Base-by-base conservation (phyloP, 2,329 filamentous ascomycete species). In the Aspergillus ochraceoroseus region DNA sequence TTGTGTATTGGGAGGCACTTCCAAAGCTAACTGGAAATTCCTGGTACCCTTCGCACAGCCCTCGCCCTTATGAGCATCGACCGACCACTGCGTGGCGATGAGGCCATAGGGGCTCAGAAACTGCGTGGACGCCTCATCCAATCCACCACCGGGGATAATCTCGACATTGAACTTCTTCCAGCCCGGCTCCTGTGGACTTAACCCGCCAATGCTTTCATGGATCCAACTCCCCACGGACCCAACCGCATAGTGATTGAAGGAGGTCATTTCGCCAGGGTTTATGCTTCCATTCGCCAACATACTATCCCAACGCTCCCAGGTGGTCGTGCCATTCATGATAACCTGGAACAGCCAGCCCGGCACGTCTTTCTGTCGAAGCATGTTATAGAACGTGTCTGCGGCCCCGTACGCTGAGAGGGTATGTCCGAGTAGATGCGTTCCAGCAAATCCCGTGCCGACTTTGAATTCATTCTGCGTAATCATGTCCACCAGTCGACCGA, bases 251-350 rank as follows among this genome's bases (percentile, higher is more conserved):
- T 70, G 65, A 31, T 68, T 65, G 45, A 65, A 65, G 32, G 56
- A 63, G 2, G 65, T 68, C 66, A 68, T 68, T 11, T 54, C 41
- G 1, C 65, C 63, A 1, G 62, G 49, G 34, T 68, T 68, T 23
- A 68, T 54, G 2, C 34, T 50, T 1, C 62, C 64, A 27, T 66
- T 54, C 0, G 59, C 55, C 6, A 65, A 39, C 48, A 68, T 56
- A 27, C 53, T 58, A 32, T 70, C 61, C 66, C 66, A 68, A 12
- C 66, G 58, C 47, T 69, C 66, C 65, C 65, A 69, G 1, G 60
- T 61, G 1, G 65, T 67, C 1, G 66, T 68, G 2, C 56, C 63
- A 14, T 59, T 61, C 61, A 66, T 66, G 2, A 52, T 54, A 1
- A 68, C 59, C 11, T 59, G 61, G 33, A 65, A 66, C 7, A 69